phyloP scores from a whole-genome alignment of 352 stramenopile species.

The Saprolegnia parasitica region DNA sequence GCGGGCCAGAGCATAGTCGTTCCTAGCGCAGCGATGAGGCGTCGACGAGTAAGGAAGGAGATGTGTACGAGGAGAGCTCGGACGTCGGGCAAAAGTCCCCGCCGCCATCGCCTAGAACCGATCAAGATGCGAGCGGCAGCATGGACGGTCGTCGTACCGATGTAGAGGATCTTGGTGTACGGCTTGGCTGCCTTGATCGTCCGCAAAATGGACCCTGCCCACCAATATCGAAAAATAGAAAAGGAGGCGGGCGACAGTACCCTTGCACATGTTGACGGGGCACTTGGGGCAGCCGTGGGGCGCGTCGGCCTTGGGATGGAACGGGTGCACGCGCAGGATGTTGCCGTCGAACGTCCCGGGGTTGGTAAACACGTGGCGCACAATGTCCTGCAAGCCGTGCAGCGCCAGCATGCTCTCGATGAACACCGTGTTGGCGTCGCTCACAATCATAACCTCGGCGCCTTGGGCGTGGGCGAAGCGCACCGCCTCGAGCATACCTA shows the following conservation, averaged over 20 bases:
- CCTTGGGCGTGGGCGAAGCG: constrained; percentile 39
- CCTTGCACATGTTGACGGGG: constrained; percentile 81
- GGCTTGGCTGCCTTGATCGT: constrained; percentile 34
- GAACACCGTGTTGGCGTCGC: constrained; percentile 74
- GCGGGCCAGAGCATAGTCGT: constrained; percentile 62
- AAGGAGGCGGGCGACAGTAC: constrained; percentile 27
- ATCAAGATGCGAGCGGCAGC: neutral
- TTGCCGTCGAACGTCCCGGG: constrained; percentile 34
- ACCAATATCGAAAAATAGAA: neutral
- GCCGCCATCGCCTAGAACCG: constrained; percentile 39
- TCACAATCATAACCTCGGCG: constrained; percentile 62
- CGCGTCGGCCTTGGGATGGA: constrained; percentile 36
- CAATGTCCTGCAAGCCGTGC: constrained; percentile 32
- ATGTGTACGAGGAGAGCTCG: constrained; percentile 45
- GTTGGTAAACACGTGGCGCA: constrained; percentile 43
- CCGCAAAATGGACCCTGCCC: constrained; percentile 54
- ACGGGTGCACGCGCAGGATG: constrained; percentile 50
- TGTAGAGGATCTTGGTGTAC: constrained; percentile 56
- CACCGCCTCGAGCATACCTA: constrained; percentile 63
- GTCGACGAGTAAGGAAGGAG: neutral
- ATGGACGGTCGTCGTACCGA: constrained; percentile 31
- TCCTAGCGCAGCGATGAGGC: constrained; percentile 29
- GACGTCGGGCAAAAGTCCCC: constrained; percentile 68
- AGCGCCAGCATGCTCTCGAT: constrained; percentile 67
- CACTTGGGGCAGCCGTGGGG: constrained; percentile 57